phyloP scores from a whole-genome alignment of 305 asterid species.

The Fraxinus floribunda region DNA sequence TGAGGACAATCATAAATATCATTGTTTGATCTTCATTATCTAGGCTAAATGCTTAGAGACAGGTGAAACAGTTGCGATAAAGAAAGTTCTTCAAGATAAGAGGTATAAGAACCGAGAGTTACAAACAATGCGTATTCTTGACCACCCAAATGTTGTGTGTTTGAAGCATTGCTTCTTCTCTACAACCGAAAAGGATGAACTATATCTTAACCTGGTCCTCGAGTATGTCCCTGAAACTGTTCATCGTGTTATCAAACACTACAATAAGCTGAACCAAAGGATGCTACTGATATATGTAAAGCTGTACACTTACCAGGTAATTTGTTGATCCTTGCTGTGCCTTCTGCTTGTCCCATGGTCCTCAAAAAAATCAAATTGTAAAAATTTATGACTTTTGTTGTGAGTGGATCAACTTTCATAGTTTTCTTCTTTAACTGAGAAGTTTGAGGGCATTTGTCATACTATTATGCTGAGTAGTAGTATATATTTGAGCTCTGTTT shows the following conservation, averaged over 20 bases:
- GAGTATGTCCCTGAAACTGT: conserved; percentile 98
- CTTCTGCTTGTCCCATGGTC: background rate
- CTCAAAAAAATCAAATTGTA: background rate
- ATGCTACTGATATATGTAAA: conserved; percentile 89
- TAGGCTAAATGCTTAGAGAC: conserved; percentile 97
- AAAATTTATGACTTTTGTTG: background rate
- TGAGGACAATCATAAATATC: background rate
- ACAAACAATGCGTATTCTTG: conserved; percentile 95
- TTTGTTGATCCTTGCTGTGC: conserved; percentile 1
- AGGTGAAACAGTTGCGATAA: conserved; percentile 89
- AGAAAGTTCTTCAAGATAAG: conserved; percentile 92
- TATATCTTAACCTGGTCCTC: conserved; percentile 90
- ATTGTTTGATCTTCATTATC: conserved; percentile 25
- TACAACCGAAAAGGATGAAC: conserved; percentile 89
- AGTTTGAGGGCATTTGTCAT: background rate
- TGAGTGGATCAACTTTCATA: background rate
- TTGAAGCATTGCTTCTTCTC: conserved; percentile 96
- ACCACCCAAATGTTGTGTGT: conserved; percentile 90
- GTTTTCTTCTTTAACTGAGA: background rate
- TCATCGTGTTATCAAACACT: conserved; percentile 92
- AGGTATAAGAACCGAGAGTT: conserved; percentile 93
- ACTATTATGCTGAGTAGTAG: background rate
- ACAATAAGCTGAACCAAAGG: conserved; percentile 87
- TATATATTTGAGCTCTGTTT: conserved; percentile 8
- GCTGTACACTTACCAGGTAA: conserved; percentile 94